Base-by-base conservation (phyloP, 805 yeast species). In the Hanseniaspora vineae region DNA sequence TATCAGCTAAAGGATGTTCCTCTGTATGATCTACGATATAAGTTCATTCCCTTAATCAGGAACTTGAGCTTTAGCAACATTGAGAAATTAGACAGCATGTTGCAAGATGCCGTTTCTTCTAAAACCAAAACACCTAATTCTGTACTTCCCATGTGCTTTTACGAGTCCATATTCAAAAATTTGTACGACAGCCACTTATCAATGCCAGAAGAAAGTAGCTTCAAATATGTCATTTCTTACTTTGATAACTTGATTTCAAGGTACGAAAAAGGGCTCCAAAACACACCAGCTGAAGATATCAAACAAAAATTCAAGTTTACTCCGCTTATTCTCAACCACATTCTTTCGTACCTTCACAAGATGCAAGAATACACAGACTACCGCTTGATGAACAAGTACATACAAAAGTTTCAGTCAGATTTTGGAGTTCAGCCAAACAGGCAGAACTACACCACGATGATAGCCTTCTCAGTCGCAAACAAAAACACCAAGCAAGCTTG, bases 381-480 rank as follows among this genome's bases (percentile, higher is more conserved):
- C 12, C 13, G 13, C 29, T 12, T 40, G 20, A 56, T 61, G 58
- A 52, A 61, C 31, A 54, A 51, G 47, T 61, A 58, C 44, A 45
- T 63, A 9, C 44, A 52, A 20, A 55, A 53, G 42, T 58, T 63
- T 48, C 55, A 51, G 42, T 44, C 50, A 2, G 51, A 54, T n/a
- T 61, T 57, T 45, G 51, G 50, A 9, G 42, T 61, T 10, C 37
- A 51, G 13, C 66, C 65, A 18, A 59, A 61, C 43, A 60, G 50
- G 45, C 52, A 54, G 15, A 61, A 58, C 37, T 59, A 53, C 42
- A 61, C 66, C 8, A 55, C 59, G 1, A 51, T 63, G 14, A 54
- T 61, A 17, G 61, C 58, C 44, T 61, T 57, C 44, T 63, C 58
- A 33, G 47, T 50, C 83, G 6, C 76, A 88, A 69, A 75, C 90